phyloP scores from a whole-genome alignment of 2,329 filamentous ascomycete species.

The Exophiala sp. region DNA sequence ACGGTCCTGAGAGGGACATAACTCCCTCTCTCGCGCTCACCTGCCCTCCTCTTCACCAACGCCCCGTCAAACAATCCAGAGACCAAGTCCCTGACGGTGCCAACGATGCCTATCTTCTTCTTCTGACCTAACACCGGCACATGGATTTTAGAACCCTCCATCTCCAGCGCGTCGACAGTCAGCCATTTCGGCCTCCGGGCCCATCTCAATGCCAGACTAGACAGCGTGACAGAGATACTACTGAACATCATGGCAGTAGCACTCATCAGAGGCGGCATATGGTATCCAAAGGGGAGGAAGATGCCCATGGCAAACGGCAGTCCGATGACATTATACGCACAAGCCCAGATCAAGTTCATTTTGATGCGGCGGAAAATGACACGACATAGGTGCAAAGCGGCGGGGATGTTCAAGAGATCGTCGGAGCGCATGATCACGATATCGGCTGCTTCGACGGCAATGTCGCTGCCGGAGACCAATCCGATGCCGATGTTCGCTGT shows the following conservation, averaged over 20 bases:
- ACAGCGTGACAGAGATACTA: conserved; percentile 82
- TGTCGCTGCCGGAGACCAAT: conserved; percentile 86
- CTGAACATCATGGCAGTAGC: conserved; percentile 90
- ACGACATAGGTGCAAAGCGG: conserved; percentile 71
- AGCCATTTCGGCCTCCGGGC: conserved; percentile 86
- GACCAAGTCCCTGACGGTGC: conserved; percentile 22
- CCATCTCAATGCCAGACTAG: conserved; percentile 74
- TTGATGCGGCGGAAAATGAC: conserved; percentile 90
- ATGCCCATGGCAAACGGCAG: conserved; percentile 96
- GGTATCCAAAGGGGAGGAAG: conserved; percentile 81
- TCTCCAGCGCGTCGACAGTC: conserved; percentile 61
- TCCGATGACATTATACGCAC: conserved; percentile 83
- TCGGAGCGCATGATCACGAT: conserved; percentile 92
- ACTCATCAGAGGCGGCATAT: conserved; percentile 81
- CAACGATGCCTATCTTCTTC: conserved; percentile 24
- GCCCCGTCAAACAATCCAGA: conserved; percentile 31
- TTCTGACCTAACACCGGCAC: conserved; percentile 19
- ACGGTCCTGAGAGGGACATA: conserved; percentile 45
- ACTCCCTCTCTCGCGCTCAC: conserved; percentile 28
- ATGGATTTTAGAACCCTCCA: conserved; percentile 40
- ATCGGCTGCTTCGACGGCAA: conserved; percentile 95
- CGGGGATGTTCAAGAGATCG: conserved; percentile 87
- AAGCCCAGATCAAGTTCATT: conserved; percentile 87
- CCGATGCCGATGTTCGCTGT: conserved; percentile 91
- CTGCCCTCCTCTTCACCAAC: conserved; percentile 33